Conservation (phyloP, 2,329 filamentous ascomycete genomes). For the Pseudogymnoascus sp. region DNA sequence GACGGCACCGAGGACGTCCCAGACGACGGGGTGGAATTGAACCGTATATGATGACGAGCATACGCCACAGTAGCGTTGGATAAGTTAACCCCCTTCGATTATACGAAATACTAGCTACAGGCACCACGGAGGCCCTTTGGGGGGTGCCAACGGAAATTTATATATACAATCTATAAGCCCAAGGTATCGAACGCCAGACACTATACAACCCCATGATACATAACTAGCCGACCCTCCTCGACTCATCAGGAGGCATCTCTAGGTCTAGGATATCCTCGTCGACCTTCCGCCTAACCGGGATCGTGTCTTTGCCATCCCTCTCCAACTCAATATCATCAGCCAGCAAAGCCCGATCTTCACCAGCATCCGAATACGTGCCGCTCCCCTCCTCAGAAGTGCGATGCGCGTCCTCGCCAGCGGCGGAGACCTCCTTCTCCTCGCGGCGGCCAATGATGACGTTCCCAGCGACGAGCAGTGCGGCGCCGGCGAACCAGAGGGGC, state of each 20-base stretch:
- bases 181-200: conserved; percentile 9
- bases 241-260: not conserved
- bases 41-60: conserved; percentile 21
- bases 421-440: conserved; percentile 40
- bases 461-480: conserved; percentile 61
- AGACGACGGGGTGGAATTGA: conserved; percentile 39
- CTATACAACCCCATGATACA: not conserved
- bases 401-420: not conserved
- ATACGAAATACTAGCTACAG: conserved; percentile 1
- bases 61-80: not conserved
- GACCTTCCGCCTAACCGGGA: not conserved
- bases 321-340: conserved; percentile 11
- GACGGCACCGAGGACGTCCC: conserved; percentile 43
- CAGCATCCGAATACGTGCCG: not conserved
- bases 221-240: not conserved
- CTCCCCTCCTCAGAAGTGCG: not conserved
- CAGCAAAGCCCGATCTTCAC: conserved; percentile 3
- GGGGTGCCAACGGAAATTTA: not conserved
- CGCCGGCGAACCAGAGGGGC: conserved; percentile 69
- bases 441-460: conserved; percentile 71
- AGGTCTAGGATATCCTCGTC: conserved; percentile 11
- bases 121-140: not conserved
- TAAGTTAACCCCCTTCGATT: not conserved
- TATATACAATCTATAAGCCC: not conserved
- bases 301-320: not conserved